Conservation (phyloP, 305 asterid genomes). For the Withania somnifera region DNA sequence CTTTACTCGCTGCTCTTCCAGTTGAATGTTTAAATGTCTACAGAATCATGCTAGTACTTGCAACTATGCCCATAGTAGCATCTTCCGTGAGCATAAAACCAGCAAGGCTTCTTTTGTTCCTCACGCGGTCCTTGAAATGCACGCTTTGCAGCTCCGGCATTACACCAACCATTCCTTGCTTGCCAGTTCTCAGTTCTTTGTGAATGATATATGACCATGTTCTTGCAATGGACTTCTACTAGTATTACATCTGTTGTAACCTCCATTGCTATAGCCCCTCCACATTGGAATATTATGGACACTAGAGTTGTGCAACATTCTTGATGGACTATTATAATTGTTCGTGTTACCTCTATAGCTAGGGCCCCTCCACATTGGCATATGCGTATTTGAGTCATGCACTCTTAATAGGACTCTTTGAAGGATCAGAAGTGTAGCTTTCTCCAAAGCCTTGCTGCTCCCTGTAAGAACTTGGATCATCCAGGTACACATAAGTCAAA, state of each 20-base stretch:
- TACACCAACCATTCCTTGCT: conserved; percentile 1
- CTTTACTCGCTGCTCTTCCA: not conserved
- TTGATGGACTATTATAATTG: not conserved
- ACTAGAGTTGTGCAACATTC: not conserved
- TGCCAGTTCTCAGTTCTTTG: not conserved
- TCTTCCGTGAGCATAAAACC: conserved; percentile 46
- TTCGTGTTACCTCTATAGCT: not conserved
- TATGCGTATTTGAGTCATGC: not conserved
- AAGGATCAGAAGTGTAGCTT: not conserved
- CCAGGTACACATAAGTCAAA: conserved; percentile 9
- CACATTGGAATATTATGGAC: not conserved
- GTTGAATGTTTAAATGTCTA: not conserved
- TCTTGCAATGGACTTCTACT: not conserved
- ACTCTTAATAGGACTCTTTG: conserved; percentile 5
- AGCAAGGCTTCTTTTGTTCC: conserved; percentile 29
- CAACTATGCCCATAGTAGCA: conserved; percentile 61
- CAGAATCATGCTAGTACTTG: conserved; percentile 32
- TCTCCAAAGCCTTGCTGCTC: not conserved
- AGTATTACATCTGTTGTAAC: not conserved
- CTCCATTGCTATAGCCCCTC: not conserved
- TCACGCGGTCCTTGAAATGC: conserved; percentile 9
- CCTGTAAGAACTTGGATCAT: not conserved
- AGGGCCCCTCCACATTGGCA: not conserved
- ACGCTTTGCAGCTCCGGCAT: conserved; percentile 5
- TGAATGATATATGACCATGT: not conserved